Evolutionary conservation across 768 basidiomycete genomes (phyloP), one percentile per base, ranked within the genome.

Genomic region (Pholiota molesta): DNA sequence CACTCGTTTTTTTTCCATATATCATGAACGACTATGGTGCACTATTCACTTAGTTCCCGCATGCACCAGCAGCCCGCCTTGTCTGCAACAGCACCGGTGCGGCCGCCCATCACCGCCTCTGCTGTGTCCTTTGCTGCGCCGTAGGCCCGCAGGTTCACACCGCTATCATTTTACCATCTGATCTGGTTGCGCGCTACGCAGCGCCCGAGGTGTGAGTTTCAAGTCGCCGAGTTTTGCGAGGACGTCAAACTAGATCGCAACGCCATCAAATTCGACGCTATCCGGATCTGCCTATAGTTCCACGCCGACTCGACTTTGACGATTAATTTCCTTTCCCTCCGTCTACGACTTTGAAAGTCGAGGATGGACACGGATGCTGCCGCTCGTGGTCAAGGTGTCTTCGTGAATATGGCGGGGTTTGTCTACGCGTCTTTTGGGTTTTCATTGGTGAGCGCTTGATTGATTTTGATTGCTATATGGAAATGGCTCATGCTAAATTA

Each of bases 371-470:
- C 67, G 64, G 65, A 65, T 31, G 13, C 60, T 56, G 56, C 53
- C 5, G 44, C 49, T 29, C 65, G 62, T 7, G 64, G 66, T 16
- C 74, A 67, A 26, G 69, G 71, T 19, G 60, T 74, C 3, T 59
- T 73, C 28, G 69, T 75, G n/a, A 72, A 67, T 64, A 64, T 65
- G 29, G 75, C 69, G 19, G 73, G 77, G n/a, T 69, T 73, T 44
- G 54, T 77, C 19, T 75, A 74, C 42, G 76, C 73, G 26, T 65
- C 68, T 9, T 64, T 74, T 35, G 78, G 78, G 2, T 75, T 79
- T 59, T 70, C 68, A 45, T 60, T 79, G 70, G 78, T 78, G 59
- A 69, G 77, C 67, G 26, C 14, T 52, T 40, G 26, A 39, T 52
- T 40, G 21, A 39, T 35, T 19, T 55, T 44, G 44, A 26, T 59